Percentiles rank a stretch among this genome's conserved stretches.
phyloP scores from a whole-genome alignment of 306 rosid species.

The Gleditsia sinensis region DNA sequence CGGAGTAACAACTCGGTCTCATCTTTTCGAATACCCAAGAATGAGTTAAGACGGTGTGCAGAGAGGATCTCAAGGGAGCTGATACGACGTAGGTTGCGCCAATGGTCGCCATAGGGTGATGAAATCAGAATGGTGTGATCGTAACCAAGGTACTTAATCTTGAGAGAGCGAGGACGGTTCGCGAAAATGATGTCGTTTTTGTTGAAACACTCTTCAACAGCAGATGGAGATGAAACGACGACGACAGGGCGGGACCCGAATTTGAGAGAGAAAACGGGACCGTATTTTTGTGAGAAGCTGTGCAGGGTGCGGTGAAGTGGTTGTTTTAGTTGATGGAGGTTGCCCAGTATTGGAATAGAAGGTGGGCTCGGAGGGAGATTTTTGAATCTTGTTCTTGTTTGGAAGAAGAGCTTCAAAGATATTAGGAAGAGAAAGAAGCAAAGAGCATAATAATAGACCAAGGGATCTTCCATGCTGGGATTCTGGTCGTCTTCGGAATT shows the following conservation, averaged over 20 bases:
- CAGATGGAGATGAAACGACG: conserved; percentile 52
- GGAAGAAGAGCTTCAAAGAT: conserved; percentile 31
- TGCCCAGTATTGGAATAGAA: conserved; percentile 60
- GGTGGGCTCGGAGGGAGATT: conserved; percentile 63
- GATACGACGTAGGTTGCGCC: conserved; percentile 85
- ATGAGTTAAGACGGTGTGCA: conserved; percentile 48
- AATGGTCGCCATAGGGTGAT: conserved; percentile 68
- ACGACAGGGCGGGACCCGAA: conserved; percentile 38
- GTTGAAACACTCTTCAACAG: conserved; percentile 68
- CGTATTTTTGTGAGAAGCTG: conserved; percentile 47
- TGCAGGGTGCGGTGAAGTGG: conserved; percentile 45
- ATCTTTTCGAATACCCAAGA: conserved; percentile 40
- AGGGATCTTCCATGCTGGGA: conserved; percentile 20
- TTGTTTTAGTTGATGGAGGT: conserved; percentile 50
- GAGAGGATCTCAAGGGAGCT: conserved; percentile 64
- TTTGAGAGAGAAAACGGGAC: conserved; percentile 39
- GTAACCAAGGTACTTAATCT: conserved; percentile 49
- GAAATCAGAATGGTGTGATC: conserved; percentile 37
- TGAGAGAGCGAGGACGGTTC: conserved; percentile 38
- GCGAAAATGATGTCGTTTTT: conserved; percentile 65
- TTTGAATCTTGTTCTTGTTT: conserved; percentile 19
- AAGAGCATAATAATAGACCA: not conserved
- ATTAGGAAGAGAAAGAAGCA: conserved; percentile 21
- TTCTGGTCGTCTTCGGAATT: not conserved
- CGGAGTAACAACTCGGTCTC: conserved; percentile 45